Evolutionary conservation across 768 basidiomycete species (phyloP).

Genomic region (Saitozyma podzolica): DNA sequence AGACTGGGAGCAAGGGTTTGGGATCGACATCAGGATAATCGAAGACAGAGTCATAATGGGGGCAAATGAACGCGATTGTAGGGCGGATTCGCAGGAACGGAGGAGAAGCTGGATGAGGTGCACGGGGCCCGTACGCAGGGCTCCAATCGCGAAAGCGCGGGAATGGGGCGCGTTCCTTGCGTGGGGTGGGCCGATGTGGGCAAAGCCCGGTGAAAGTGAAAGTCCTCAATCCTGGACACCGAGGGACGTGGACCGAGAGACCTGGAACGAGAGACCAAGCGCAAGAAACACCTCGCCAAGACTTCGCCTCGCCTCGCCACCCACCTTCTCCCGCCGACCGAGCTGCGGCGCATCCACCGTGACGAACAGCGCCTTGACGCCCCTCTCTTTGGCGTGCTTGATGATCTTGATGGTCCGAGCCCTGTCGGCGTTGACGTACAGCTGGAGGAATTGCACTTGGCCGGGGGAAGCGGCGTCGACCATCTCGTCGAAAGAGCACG

Average conservation of each 20-base stretch:
- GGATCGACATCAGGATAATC: too few relatives aligned
- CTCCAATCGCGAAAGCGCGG: too few relatives aligned
- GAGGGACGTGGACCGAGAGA: not conserved
- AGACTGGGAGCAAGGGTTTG: too few relatives aligned
- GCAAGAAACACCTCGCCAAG: conserved; percentile 7
- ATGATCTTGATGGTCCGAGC: conserved; percentile 81
- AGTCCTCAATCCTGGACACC: too few relatives aligned
- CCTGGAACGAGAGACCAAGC: not conserved
- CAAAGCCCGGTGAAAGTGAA: too few relatives aligned
- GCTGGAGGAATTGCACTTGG: conserved; percentile 82
- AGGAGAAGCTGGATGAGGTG: too few relatives aligned
- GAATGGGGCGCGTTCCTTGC: too few relatives aligned
- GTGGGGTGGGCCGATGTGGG: too few relatives aligned
- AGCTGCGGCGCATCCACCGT: conserved; percentile 97
- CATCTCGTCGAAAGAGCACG: conserved; percentile 93
- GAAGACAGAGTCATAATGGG: too few relatives aligned
- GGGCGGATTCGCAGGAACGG: too few relatives aligned
- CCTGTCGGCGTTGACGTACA: conserved; percentile 93
- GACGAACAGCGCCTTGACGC: conserved; percentile 91
- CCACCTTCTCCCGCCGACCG: conserved; percentile 81
- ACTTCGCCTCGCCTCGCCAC: not conserved
- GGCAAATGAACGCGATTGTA: too few relatives aligned
- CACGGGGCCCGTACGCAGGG: too few relatives aligned
- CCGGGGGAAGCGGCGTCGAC: conserved; percentile 77
- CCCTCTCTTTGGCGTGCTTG: conserved; percentile 83